Evolutionary conservation across 2,329 filamentous ascomycete genomes (phyloP).

Genomic region (Alternaria arborescens): DNA sequence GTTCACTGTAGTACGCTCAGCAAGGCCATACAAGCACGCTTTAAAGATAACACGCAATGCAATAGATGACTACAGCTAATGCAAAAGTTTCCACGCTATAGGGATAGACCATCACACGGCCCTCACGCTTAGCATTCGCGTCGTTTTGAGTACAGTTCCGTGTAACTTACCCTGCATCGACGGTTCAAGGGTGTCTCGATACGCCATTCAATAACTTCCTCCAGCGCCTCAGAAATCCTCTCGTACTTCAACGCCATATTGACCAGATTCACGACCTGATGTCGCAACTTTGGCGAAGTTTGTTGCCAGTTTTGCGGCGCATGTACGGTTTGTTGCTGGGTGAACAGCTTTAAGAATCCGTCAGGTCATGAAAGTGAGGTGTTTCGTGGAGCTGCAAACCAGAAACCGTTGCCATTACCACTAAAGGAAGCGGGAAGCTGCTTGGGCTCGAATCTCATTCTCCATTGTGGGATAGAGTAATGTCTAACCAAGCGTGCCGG

Average conservation of each 20-base stretch:
- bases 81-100: too few relatives aligned
- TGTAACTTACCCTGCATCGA: neutral
- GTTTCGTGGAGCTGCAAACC: neutral
- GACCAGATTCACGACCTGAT: neutral
- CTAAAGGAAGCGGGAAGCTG: neutral
- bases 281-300: neutral
- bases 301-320: neutral
- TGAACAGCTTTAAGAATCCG: neutral
- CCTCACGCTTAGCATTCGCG: too few relatives aligned
- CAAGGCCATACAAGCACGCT: constrained; percentile 66
- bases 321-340: neutral
- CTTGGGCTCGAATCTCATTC: neutral
- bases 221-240: neutral
- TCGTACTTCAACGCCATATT: neutral
- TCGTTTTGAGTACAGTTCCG: neutral
- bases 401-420: neutral
- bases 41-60: constrained; percentile 43
- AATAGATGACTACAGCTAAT: too few relatives aligned
- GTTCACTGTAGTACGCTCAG: constrained; percentile 78
- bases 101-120: too few relatives aligned
- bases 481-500: too few relatives aligned
- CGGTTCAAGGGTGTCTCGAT: neutral
- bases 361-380: neutral
- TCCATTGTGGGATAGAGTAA: neutral
- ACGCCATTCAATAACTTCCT: neutral